phyloP scores from a whole-genome alignment of 495 filamentous ascomycete species.

The Neurospora sp. region DNA sequence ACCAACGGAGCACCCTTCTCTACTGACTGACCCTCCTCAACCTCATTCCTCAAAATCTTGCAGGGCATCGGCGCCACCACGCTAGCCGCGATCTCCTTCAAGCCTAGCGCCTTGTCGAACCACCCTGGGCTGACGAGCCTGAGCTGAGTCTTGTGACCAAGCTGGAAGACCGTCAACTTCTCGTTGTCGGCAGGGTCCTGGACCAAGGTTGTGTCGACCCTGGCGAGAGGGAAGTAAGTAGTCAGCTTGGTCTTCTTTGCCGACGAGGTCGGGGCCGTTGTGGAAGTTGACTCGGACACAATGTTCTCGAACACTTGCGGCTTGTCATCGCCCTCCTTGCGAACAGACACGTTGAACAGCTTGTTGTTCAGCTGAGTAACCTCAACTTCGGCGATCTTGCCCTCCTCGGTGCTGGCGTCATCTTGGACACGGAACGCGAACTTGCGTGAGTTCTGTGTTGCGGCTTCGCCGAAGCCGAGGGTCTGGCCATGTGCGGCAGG shows the following conservation, averaged over 20 bases:
- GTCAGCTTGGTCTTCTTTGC: slow-evolving; percentile 31
- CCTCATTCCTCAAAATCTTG: slow-evolving; percentile 80
- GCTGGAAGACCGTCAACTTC: slow-evolving; percentile 71
- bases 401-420: slow-evolving; percentile 30
- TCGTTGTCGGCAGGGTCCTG: slow-evolving; percentile 47
- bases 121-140: slow-evolving; percentile 58
- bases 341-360: slow-evolving; percentile 56
- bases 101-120: slow-evolving; percentile 77
- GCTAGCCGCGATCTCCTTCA: slow-evolving; percentile 70
- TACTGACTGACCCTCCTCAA: slow-evolving; percentile 68
- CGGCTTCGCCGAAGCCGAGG: slow-evolving; percentile 43
- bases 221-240: slow-evolving; percentile 63
- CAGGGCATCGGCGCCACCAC: slow-evolving; percentile 89
- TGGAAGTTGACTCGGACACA: slow-evolving; percentile 20
- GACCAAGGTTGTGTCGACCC: slow-evolving; percentile 73
- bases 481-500: slow-evolving; percentile 31
- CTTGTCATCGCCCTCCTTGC: slow-evolving; percentile 22
- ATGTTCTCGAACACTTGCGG: slow-evolving; percentile 34
- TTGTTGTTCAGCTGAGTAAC: slow-evolving; percentile 53
- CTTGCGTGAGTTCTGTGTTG: slow-evolving; percentile 29
- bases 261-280: slow-evolving; percentile 8
- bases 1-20: slow-evolving; percentile 81
- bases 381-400: slow-evolving; percentile 43
- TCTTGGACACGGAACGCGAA: slow-evolving; percentile 48
- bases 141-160: slow-evolving; percentile 66